Base-by-base conservation (phyloP, 2,329 filamentous ascomycete species). In the Cytospora mali region DNA sequence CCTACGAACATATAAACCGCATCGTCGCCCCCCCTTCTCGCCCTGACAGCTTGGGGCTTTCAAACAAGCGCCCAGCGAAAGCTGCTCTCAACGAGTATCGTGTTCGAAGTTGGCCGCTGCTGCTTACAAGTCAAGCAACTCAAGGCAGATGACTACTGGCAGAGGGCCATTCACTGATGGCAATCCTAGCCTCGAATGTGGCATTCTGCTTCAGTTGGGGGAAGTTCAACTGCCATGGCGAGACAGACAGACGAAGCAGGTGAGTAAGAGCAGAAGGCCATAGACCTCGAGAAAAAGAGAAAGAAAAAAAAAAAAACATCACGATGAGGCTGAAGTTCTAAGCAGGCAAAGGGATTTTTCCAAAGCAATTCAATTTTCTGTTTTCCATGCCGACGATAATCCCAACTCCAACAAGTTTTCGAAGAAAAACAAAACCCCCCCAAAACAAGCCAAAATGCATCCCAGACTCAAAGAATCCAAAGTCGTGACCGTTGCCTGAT, bases 401-500 rank as follows among this genome's bases (percentile, higher is more conserved):
- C 18, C 39, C 39, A 21, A 46, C 39, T 27, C 33, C 50, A 9
- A n/a, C 6, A 54, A 48, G 23, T 18, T 39, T 39, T 23, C 3
- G 16, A 23, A 25, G 14, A 49, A n/a, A 16, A 18, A 28, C 2
- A n/a, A n/a, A n/a, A n/a, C n/a, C n/a, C n/a, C 7, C 21, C 18
- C 11, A 14, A 31, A 46, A 9, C 29, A 60, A 33, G 28, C 39
- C 28, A 48, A 10, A 46, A 23, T 23, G n/a, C 35, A n/a, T 42
- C 35, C 39, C 39, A 21, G 6, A 3, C 6, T 7, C 29, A 58
- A 53, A 14, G 33, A 48, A 54, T 33, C 48, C 46, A 50, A 10
- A 58, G 13, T 48, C 42, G 42, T 46, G 10, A 29, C 50, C 55
- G 55, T 56, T 46, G 60, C 54, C 55, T 33, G 28, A 25, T 21